phyloP scores from a whole-genome alignment of 257 asterid species.

The Haberlea rhodopensis region DNA sequence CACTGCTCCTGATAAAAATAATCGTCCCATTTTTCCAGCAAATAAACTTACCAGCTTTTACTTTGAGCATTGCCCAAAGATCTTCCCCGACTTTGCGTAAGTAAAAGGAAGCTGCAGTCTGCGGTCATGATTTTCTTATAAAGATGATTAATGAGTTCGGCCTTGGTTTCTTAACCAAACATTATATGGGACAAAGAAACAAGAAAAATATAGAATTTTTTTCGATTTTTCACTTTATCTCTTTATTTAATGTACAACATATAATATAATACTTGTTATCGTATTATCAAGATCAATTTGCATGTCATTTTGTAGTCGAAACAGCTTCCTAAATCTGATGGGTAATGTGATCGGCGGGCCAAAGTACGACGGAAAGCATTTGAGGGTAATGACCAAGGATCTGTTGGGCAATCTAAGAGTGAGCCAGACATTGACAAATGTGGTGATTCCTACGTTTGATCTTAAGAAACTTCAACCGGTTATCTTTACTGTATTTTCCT shows the following conservation, averaged over 20 bases:
- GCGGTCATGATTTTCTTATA: too few relatives aligned
- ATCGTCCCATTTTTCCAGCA: constrained; percentile 59
- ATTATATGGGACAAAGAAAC: too few relatives aligned
- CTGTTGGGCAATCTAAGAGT: constrained; percentile 46
- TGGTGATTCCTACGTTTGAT: constrained; percentile 61
- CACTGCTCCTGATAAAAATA: constrained; percentile 51
- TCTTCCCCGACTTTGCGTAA: constrained; percentile 60
- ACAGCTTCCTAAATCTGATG: constrained; percentile 28
- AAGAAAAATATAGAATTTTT: too few relatives aligned
- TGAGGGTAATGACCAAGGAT: constrained; percentile 29
- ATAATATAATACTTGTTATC: too few relatives aligned
- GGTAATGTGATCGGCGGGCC: constrained; percentile 61
- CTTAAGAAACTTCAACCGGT: constrained; percentile 57
- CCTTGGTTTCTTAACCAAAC: too few relatives aligned
- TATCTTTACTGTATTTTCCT: too few relatives aligned
- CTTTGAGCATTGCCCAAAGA: constrained; percentile 51
- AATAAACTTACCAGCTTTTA: constrained; percentile 52
- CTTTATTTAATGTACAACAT: too few relatives aligned
- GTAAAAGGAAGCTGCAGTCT: too few relatives aligned
- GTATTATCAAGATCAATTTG: not conserved
- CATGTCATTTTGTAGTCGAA: constrained; percentile 46
- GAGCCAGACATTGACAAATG: constrained; percentile 47
- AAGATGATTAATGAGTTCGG: too few relatives aligned
- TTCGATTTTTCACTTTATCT: too few relatives aligned
- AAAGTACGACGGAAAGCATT: constrained; percentile 52